Evolutionary conservation across 306 rosid genomes (phyloP), one percentile per base, ranked within the genome.

Genomic region (Carpinus fangiana): DNA sequence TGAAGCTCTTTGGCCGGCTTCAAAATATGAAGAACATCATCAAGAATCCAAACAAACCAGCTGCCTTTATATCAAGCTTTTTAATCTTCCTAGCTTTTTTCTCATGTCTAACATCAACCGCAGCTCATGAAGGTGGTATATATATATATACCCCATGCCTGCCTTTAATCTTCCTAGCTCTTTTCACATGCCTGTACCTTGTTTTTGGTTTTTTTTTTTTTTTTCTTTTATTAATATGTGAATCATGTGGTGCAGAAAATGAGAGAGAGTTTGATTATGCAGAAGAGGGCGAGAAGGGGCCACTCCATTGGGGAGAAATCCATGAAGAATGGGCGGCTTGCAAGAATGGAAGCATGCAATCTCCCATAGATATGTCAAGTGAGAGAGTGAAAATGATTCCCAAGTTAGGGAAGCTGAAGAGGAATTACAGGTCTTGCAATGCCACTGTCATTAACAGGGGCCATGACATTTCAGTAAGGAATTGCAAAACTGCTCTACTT

Each of bases 61-160:
- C 34, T 16, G 26, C 64, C 41, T 70, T 76, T 48, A 28, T 73
- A 17, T 78, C 73, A 34, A 74, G 73, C 48, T 67, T 76, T 8
- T 16, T 86, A 8, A 28, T 85, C 13, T 16, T 79, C 17, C 18
- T 50, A 10, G 21, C 80, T 65, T 38, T 87, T 46, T 20, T 84
- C 9, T 51, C 76, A 26, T 77, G 65, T 77, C 60, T 72, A 20
- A 51, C 82, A 48, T 73, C 84, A 57, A 76, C 46, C 28, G 41
- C 46, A 57, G 94, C 92, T 14, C 91, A 88, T 65, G 97, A 93
- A 93, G 90, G 84, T 60, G 96, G 96, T 31, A 31, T 31, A 31
- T 31, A 31, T 31, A 31, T 13, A 23, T 23, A 23, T 23, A 23
- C n/a, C n/a, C n/a, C n/a, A n/a, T n/a, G n/a, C n/a, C n/a, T n/a